Conservation (phyloP, 1,139 yeast species). For the Geotrichum histeridarum region DNA sequence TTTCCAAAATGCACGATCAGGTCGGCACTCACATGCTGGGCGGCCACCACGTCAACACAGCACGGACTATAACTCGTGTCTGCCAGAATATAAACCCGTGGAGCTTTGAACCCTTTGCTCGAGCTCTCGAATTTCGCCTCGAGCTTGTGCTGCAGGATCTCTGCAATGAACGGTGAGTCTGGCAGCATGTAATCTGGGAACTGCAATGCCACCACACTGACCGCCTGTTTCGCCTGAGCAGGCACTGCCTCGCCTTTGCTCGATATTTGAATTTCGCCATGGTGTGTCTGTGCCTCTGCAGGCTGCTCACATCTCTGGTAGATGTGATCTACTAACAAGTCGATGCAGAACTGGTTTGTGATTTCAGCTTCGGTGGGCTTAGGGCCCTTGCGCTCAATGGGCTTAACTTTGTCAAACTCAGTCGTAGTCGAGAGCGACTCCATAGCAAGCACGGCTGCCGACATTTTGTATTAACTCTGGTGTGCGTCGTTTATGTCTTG, state of each 20-base stretch:
- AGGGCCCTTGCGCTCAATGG: conserved; percentile 37
- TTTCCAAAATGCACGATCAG: conserved; percentile 90
- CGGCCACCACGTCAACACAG: conserved; percentile 96
- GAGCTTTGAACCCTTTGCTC: conserved; percentile 8
- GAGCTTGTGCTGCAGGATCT: conserved; percentile 41
- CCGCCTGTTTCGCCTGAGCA: conserved; percentile 23
- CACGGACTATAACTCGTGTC: conserved; percentile 95
- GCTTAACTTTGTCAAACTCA: conserved; percentile 49
- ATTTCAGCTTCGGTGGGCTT: conserved; percentile 35
- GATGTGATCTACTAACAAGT: conserved; percentile 23
- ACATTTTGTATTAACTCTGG: conserved; percentile 22
- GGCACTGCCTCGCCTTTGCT: not conserved
- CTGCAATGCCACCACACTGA: conserved; percentile 65
- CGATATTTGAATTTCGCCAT: conserved; percentile 14
- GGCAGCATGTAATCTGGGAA: conserved; percentile 78
- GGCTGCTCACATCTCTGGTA: conserved; percentile 34
- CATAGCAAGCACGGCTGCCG: conserved; percentile 59
- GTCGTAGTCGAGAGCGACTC: conserved; percentile 35
- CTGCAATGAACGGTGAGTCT: conserved; percentile 71
- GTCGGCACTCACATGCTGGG: conserved; percentile 85
- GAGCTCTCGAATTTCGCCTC: conserved; percentile 19
- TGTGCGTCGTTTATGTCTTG: not conserved
- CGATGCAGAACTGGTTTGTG: conserved; percentile 38
- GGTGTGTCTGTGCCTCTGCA: conserved; percentile 47
- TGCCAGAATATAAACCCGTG: conserved; percentile 49